phyloP scores from a whole-genome alignment of 2,329 filamentous ascomycete genomes.

The Arthrobotrys iridis region DNA sequence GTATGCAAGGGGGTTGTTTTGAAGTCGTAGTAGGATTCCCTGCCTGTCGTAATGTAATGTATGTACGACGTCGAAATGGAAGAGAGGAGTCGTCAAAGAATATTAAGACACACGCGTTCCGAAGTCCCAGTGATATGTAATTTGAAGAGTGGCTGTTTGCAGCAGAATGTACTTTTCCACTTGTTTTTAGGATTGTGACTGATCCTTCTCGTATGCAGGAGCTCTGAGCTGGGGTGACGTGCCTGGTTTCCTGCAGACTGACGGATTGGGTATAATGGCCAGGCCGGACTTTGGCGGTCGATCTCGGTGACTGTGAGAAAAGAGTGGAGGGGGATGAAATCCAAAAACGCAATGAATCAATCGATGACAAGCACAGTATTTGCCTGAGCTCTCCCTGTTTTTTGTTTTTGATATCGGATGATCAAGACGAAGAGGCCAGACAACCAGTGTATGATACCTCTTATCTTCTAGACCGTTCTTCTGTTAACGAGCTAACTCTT shows the following conservation, averaged over 20 bases:
- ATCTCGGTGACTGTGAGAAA: conserved; percentile 36
- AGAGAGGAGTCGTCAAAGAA: conserved; percentile 23
- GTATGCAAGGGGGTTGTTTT: conserved; percentile 28
- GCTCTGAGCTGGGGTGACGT: conserved; percentile 34
- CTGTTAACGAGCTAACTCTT: neutral
- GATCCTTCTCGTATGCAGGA: conserved; percentile 51
- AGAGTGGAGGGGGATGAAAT: neutral
- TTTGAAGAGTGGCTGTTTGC: conserved; percentile 35
- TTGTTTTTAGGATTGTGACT: conserved; percentile 26
- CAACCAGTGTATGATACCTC: conserved; percentile 38
- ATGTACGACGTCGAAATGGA: conserved; percentile 3
- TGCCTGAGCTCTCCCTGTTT: conserved; percentile 17
- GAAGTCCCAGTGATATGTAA: conserved; percentile 27
- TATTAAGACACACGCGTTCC: conserved; percentile 42
- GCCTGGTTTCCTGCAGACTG: conserved; percentile 29
- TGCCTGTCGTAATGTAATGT: conserved; percentile 16
- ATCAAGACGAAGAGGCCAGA: conserved; percentile 24
- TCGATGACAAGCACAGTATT: neutral
- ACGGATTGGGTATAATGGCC: conserved; percentile 42
- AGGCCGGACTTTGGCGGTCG: conserved; percentile 16
- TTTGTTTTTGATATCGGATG: conserved; percentile 10
- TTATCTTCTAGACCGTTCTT: conserved; percentile 22
- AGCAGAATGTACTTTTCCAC: conserved; percentile 22
- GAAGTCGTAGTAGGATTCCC: conserved; percentile 7
- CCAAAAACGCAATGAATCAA: conserved; percentile 40